A percentile compares a stretch with the other conserved stretches of the same genome.
Evolutionary conservation across 306 rosid species (phyloP).

Genomic region (Quercus glauca): DNA sequence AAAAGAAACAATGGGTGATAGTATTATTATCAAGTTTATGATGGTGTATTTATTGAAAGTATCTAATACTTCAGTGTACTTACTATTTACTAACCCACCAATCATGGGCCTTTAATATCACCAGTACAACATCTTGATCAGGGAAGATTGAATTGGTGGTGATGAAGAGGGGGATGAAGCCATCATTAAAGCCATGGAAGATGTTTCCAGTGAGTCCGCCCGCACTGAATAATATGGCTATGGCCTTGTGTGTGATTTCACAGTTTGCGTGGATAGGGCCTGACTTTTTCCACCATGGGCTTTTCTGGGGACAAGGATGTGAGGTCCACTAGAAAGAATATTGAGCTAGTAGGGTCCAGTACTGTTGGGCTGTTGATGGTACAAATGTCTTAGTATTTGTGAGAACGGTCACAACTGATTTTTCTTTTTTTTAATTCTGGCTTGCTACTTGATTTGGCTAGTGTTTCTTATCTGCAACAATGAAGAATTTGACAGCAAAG

Average conservation of each 20-base stretch:
- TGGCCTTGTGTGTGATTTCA: slow-evolving; percentile 30
- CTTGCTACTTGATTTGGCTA: no score
- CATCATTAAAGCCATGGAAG: no score
- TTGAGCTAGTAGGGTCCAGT: slow-evolving; percentile 25
- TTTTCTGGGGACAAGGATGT: neutral
- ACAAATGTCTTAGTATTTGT: slow-evolving; percentile 37
- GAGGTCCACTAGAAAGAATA: slow-evolving; percentile 22
- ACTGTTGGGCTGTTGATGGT: slow-evolving; percentile 30
- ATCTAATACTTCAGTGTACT: slow-evolving; percentile 28
- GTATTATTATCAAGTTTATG: slow-evolving; percentile 18
- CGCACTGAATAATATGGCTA: slow-evolving; percentile 46
- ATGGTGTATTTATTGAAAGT: slow-evolving; percentile 24
- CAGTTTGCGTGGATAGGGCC: slow-evolving; percentile 49
- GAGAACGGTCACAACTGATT: slow-evolving; percentile 38
- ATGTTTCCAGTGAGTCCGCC: slow-evolving; percentile 28
- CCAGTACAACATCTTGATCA: slow-evolving; percentile 33
- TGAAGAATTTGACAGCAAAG: no score
- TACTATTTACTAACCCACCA: slow-evolving; percentile 44
- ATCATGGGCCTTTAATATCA: slow-evolving; percentile 11
- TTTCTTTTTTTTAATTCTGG: no score
- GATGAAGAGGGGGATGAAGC: slow-evolving; percentile 8
- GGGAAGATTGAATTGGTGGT: slow-evolving; percentile 30
- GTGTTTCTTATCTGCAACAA: no score
- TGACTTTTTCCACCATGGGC: slow-evolving; percentile 7
- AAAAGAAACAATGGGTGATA: slow-evolving; percentile 38